A percentile compares a stretch with the other conserved stretches of the same genome.
Conservation (phyloP, 176 grass and related monocot genomes). For the Hyparrhenia diplandra region DNA sequence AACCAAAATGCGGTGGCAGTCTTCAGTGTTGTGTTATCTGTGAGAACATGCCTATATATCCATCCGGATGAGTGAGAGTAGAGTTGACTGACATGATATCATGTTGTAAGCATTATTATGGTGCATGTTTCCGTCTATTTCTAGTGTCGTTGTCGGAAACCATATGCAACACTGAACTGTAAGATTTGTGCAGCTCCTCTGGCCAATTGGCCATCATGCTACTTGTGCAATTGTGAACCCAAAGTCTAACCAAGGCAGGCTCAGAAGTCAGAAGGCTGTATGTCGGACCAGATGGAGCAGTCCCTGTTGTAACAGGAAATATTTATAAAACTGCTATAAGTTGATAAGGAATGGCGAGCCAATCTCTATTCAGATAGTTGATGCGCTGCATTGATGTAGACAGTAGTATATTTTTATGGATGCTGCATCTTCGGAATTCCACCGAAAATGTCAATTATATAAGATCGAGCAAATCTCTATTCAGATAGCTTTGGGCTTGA, state of each 20-base stretch:
- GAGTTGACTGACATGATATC: neutral
- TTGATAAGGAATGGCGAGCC: neutral
- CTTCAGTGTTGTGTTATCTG: neutral
- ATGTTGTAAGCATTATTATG: neutral
- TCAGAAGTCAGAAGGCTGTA: neutral
- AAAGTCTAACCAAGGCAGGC: neutral
- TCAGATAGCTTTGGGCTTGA: no score
- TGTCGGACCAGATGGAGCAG: neutral
- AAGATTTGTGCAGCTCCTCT: neutral
- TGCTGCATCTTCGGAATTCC: neutral
- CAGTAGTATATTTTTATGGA: neutral
- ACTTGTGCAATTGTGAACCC: neutral
- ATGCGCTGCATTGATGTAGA: conserved; percentile 13
- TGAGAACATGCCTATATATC: conserved; percentile 8
- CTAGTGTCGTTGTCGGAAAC: neutral
- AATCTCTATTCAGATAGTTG: neutral
- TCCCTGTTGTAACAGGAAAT: neutral
- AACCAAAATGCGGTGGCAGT: conserved; percentile 8
- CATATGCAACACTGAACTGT: conserved; percentile 9
- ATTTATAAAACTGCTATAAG: neutral
- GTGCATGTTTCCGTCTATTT: neutral
- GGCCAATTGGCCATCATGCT: neutral
- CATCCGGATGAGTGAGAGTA: neutral
- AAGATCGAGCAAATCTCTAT: no score
- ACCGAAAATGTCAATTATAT: neutral